These are phyloP conservation scores for Microbotryum silenes-acaulis DNA, from an alignment of 1,284 basidiomycete species.

Conservation along the genomic window DNA sequence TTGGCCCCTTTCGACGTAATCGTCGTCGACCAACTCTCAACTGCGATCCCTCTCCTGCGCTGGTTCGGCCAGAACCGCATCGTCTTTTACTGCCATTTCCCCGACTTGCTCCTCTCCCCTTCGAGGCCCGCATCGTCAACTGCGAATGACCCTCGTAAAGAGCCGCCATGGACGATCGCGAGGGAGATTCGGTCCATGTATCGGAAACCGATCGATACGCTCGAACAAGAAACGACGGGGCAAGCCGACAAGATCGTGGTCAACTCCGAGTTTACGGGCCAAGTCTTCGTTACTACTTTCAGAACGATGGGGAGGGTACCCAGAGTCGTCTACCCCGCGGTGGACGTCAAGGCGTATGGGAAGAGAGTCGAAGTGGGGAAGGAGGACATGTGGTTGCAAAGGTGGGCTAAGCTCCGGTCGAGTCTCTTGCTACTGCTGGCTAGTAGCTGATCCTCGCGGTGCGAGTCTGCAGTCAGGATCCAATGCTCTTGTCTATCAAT, in stretches of 20 bases:
- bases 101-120: constrained; percentile 72
- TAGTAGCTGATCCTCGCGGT: neutral
- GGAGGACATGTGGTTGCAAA: constrained; percentile 22
- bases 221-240: constrained; percentile 88
- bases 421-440: neutral
- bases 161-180: neutral
- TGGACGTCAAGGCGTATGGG: constrained; percentile 17
- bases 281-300: constrained; percentile 71
- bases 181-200: constrained; percentile 56
- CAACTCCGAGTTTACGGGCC: constrained; percentile 82
- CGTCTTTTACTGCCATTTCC: constrained; percentile 97
- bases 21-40: constrained; percentile 90
- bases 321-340: constrained; percentile 68
- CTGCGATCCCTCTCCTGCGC: constrained; percentile 76
- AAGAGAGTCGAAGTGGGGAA: constrained; percentile 2
- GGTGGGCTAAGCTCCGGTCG: neutral
- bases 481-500: constrained; percentile 81
- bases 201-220: constrained; percentile 76
- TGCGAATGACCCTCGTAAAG: neutral
- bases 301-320: constrained; percentile 57
- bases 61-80: constrained; percentile 61
- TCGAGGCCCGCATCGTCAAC: neutral
- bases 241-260: constrained; percentile 84
- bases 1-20: constrained; percentile 59
- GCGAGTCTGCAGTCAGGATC: constrained; percentile 50